Evolutionary conservation across 768 basidiomycete species (phyloP).

Genomic region (Leccinum imitatum): DNA sequence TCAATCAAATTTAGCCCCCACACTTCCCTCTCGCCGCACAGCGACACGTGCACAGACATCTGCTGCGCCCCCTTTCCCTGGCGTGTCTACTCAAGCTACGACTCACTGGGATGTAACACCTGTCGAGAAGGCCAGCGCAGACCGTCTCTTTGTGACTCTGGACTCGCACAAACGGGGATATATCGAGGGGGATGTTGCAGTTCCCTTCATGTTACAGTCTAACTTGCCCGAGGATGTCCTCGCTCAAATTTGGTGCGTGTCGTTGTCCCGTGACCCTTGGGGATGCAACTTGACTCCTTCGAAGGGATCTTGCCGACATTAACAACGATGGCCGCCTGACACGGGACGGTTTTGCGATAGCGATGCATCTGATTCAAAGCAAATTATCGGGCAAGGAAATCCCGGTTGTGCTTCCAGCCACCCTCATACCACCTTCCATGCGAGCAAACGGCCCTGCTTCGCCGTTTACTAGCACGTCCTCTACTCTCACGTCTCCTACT

Average conservation of each 20-base stretch:
- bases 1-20: slow-evolving; percentile 29
- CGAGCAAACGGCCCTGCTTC: slow-evolving; percentile 42
- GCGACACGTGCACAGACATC: slow-evolving; percentile 20
- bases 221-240: slow-evolving; percentile 77
- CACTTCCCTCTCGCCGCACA: slow-evolving; percentile 25
- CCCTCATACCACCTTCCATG: slow-evolving; percentile 81
- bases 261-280: background rate
- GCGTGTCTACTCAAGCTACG: slow-evolving; percentile 26
- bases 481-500: slow-evolving; percentile 31
- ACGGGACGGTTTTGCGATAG: slow-evolving; percentile 92
- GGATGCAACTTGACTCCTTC: slow-evolving; percentile 3
- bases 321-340: slow-evolving; percentile 84
- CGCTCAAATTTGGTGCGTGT: slow-evolving; percentile 86
- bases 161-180: slow-evolving; percentile 73
- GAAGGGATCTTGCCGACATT: slow-evolving; percentile 92
- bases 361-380: slow-evolving; percentile 88
- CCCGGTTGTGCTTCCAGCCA: slow-evolving; percentile 64
- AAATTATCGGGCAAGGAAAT: slow-evolving; percentile 79
- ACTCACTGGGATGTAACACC: slow-evolving; percentile 81
- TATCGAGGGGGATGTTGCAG: slow-evolving; percentile 92
- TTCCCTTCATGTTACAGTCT: slow-evolving; percentile 93
- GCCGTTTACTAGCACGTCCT: slow-evolving; percentile 39
- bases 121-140: slow-evolving; percentile 73
- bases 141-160: slow-evolving; percentile 78
- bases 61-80: slow-evolving; percentile 29